phyloP scores from a whole-genome alignment of 1,284 basidiomycete genomes.

The Cystobasidium pallidum region DNA sequence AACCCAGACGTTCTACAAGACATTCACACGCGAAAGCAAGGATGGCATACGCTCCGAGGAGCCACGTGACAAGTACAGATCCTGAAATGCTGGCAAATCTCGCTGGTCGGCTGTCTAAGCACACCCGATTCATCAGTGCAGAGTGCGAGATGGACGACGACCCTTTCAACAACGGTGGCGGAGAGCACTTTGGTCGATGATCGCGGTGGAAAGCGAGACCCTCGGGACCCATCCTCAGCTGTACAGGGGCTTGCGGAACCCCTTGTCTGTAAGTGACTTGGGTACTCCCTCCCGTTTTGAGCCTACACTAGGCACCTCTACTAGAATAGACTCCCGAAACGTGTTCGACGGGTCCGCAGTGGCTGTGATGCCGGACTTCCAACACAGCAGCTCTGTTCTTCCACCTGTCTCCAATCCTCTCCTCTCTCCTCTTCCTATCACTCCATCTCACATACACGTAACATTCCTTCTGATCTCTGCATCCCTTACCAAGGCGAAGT shows the following conservation, averaged over 20 bases:
- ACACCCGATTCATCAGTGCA: background rate
- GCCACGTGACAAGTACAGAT: constrained; percentile 5
- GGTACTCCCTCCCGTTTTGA: background rate
- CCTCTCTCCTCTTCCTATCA: constrained; percentile 6
- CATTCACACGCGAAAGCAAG: background rate
- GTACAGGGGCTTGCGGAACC: background rate
- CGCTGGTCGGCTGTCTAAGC: background rate
- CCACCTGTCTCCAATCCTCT: background rate
- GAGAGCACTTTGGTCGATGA: background rate
- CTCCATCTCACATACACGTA: background rate
- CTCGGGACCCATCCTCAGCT: constrained; percentile 15
- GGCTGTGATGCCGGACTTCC: no score
- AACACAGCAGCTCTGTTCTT: no score
- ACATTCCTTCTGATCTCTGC: background rate
- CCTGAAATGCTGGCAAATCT: constrained; percentile 21
- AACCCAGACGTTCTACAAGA: background rate
- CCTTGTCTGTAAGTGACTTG: constrained; percentile 14
- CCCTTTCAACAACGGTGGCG: background rate
- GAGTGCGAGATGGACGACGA: background rate
- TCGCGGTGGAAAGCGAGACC: constrained; percentile 11
- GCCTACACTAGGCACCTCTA: background rate
- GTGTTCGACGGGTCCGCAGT: background rate
- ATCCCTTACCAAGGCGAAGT: background rate
- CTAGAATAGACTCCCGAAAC: background rate
- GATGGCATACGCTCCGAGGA: background rate